Base-by-base conservation (phyloP, 805 yeast species). In the Zygosaccharomyces bisporus region DNA sequence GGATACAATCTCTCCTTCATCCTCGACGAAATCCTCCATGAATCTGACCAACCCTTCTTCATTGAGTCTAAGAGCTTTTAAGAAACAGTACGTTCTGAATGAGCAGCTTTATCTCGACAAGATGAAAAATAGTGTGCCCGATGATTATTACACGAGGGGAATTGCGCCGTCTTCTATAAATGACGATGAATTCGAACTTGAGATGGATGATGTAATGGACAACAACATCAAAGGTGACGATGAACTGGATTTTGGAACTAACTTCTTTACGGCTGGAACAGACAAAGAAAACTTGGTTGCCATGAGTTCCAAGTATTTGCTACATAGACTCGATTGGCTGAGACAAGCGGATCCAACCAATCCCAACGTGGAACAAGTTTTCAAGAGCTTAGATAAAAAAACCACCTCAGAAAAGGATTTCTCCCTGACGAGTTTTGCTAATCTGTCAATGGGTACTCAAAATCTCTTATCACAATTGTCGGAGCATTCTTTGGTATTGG, bases 111-210 rank as follows among this genome's bases (percentile, higher is more conserved):
- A 85, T 54, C 62, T 86, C 45, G 76, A 75, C 45, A 77, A 77
- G 56, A 75, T 85, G 56, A 73, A 76, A 46, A 80, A 80, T 51
- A 81, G 77, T 50, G 67, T 71, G 31, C 75, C 70, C 3, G 87
- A 84, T 60, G 93, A 85, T 54, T 83, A 83, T 60, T 81, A 83
- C 57, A 81, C 86, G 9, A 79, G 79, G 52, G 86, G 83, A 3
- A 77, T 81, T 33, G 68, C 78, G 0, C 64, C 70, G 2, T 47
- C 60, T 3, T 39, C 54, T 0, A 44, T 45, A 14, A 52, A 55
- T 10, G 72, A 67, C n/a, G 67, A 65, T 4, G 56, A 53, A 29
- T 39, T 50, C 8, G 56, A 56, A 7, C 21, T 46, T 3, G 59
- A 57, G 38, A 41, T 55, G 30, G 58, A 55, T 27, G 57, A 54